These are phyloP conservation scores for Fomitopsis palustris DNA, from an alignment of 1,284 basidiomycete genomes.

Conservation along the genomic window DNA sequence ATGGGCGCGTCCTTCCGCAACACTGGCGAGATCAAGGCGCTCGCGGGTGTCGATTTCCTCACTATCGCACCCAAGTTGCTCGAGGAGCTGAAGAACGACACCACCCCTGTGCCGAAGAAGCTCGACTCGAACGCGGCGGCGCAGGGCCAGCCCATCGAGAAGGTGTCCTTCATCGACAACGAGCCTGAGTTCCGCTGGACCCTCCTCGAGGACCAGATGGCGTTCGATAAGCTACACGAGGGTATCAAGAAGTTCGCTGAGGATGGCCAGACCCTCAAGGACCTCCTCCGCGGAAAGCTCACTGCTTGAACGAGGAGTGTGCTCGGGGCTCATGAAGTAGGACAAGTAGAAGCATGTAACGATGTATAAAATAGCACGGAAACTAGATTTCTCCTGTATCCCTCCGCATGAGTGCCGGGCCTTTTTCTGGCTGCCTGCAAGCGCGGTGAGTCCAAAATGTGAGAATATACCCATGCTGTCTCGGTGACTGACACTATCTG, in stretches of 20 bases:
- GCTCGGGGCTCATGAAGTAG: not conserved
- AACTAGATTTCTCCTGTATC: not conserved
- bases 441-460: no score
- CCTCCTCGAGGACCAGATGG: conserved; percentile 91
- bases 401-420: no score
- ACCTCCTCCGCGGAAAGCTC: conserved; percentile 79
- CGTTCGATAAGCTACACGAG: conserved; percentile 95
- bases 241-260: conserved; percentile 97
- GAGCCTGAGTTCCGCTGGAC: conserved; percentile 95
- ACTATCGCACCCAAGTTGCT: conserved; percentile 92
- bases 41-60: conserved; percentile 96
- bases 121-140: conserved; percentile 64
- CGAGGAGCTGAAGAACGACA: conserved; percentile 88
- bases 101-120: conserved; percentile 78
- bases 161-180: conserved; percentile 88
- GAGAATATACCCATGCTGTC: no score
- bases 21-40: conserved; percentile 91
- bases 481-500: no score
- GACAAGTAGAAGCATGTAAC: not conserved
- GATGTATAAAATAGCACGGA: not conserved
- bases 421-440: no score
- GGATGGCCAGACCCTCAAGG: conserved; percentile 90
- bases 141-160: conserved; percentile 62
- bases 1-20: conserved; percentile 99
- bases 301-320: conserved; percentile 35